Evolutionary conservation across 2,329 filamentous ascomycete genomes (phyloP), one percentile per base, ranked within the genome.

Genomic region (Botrytis pseudocinerea): DNA sequence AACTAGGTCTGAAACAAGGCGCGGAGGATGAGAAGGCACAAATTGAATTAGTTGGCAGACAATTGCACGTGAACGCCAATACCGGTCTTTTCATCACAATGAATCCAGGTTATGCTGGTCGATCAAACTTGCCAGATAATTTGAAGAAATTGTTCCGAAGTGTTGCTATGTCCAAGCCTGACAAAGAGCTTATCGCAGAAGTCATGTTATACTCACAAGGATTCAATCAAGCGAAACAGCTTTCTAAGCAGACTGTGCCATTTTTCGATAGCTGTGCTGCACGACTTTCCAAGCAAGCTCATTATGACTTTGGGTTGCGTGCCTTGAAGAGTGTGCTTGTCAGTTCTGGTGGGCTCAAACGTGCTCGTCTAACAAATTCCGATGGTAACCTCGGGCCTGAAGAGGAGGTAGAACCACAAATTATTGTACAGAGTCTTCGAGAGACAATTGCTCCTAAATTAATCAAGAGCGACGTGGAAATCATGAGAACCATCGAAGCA

Each of bases 151-250:
- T 99, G 59, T 99, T 99, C 90, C 92, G 97, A 81, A 99, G 96
- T 80, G 95, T 99, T 69, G 96, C 96, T 75, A 99, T 99, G 96
- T 99, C 96, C 18, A 99, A 98, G 84, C 96, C 96, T 0, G 97
- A 99, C 86, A 99, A 99, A 83, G 97, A 99, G 83, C 92, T 99
- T 73, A 99, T 99, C 83, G 94, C 96, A 51, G 96, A 99, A 85
- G 96, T 99, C 79, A 99, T 99, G 97, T 90, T 99, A 51, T 99
- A 98, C 87, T 99, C 97, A 1, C 96, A 99, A 83, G 96, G 96
- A 80, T 99, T 99, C 87, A 97, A 93, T 79, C 94, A 97, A 82
- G 96, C 96, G 51, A 99, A 98, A 84, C 86, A 91, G 74, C 87
- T 99, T 8, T 97, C 96, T 2, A 96, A 95, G 81, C 94, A 98